Base-by-base conservation (phyloP, 2,329 filamentous ascomycete genomes). In the Monosporascus sp. region DNA sequence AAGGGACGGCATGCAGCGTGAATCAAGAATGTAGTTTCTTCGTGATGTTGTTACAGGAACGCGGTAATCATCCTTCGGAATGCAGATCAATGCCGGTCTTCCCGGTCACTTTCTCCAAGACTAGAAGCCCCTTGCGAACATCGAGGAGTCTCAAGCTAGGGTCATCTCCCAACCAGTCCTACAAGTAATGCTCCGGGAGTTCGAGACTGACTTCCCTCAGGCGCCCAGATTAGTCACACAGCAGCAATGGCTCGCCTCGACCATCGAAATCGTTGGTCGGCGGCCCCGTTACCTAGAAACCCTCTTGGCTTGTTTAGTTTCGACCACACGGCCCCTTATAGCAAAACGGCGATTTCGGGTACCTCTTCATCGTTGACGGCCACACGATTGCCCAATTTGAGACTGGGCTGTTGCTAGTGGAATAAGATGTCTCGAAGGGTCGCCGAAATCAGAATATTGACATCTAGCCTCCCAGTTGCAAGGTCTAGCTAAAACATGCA, bases 221-320 rank as follows among this genome's bases (percentile, higher is more conserved):
- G 55, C 56, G 51, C 51, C 52, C 48, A 54, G 4, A 49, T 45
- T 19, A 20, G 62, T 65, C 50, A 44, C 58, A 65, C 60, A 48
- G 41, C 61, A 63, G 59, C 40, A 41, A 55, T 27, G 53, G 51
- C 53, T 64, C 60, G 59, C 58, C 61, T 65, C 55, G 55, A 56
- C 49, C 52, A 53, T 53, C 46, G 52, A 61, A 57, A 58, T 59
- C 35, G 58, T 63, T 59, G 58, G 62, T 48, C 40, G 40, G 19
- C 44, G 26, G 41, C 52, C 41, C 46, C 44, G 40, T 50, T 40
- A 49, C 40, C 37, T 51, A 52, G 40, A 47, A 48, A 50, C 45
- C 48, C 46, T 51, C 16, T 38, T 54, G 19, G 27, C 44, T 37
- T 31, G 22, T 49, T 48, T 50, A 45, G 48, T 54, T 53, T 61